Percentiles rank a stretch among this genome's conserved stretches.
Conservation (phyloP, 495 filamentous ascomycete species). For the Penicillium crystallinum region DNA sequence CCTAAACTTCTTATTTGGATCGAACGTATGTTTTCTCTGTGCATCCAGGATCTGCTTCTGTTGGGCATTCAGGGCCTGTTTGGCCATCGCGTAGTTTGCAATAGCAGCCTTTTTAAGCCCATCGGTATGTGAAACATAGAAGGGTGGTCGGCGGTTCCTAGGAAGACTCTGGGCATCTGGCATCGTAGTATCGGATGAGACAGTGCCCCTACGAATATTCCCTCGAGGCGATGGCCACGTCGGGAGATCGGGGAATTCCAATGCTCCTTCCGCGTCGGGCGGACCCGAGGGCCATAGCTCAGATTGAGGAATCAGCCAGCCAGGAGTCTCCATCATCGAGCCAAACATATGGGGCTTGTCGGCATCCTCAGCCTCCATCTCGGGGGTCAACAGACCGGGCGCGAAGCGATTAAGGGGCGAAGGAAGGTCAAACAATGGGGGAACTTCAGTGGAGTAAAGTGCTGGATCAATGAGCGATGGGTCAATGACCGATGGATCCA, state of each 20-base stretch:
- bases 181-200: not conserved
- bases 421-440: not conserved
- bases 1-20: no score
- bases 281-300: not conserved
- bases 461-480: not conserved
- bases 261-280: not conserved
- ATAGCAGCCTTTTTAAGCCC: not conserved
- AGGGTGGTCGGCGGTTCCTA: not conserved
- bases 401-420: not conserved
- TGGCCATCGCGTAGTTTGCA: not conserved
- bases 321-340: not conserved
- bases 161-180: not conserved
- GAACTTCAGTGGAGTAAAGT: not conserved
- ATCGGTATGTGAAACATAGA: not conserved
- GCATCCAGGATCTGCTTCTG: not conserved
- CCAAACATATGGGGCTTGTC: not conserved
- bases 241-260: conserved; percentile 3
- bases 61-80: not conserved
- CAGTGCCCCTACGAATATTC: not conserved
- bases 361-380: not conserved
- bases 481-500: conserved; percentile 1
- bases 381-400: not conserved
- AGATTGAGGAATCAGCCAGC: not conserved
- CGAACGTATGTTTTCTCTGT: not conserved
- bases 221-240: not conserved